Evolutionary conservation across 1,284 basidiomycete genomes (phyloP).

Genomic region (Fomitopsis betulina): DNA sequence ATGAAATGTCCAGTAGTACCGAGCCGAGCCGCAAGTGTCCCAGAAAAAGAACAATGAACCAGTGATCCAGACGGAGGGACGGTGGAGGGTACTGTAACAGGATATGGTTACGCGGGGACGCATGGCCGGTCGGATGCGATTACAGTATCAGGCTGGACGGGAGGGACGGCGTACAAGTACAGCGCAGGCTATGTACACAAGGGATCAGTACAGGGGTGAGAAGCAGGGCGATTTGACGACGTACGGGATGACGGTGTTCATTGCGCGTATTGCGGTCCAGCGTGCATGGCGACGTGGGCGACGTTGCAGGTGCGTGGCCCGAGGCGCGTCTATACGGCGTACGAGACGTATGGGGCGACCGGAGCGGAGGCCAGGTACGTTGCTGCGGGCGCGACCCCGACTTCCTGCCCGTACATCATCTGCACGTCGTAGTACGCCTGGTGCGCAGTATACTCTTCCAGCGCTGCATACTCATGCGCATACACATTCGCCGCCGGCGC

Average conservation of each 20-base stretch:
- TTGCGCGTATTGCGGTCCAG: no score
- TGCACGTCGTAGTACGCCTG: background rate
- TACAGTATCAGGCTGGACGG: background rate
- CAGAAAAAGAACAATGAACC: background rate
- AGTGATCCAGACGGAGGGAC: background rate
- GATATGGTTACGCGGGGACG: background rate
- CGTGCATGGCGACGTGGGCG: no score
- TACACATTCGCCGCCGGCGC: background rate
- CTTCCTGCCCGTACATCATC: background rate
- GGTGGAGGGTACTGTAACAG: background rate
- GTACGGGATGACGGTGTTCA: background rate
- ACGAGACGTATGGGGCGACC: background rate
- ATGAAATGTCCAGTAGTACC: background rate
- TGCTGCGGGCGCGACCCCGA: background rate
- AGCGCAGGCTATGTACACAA: background rate
- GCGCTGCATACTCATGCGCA: background rate
- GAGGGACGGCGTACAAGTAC: background rate
- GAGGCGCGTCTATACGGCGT: background rate
- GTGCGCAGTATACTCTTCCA: background rate
- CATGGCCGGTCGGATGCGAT: background rate
- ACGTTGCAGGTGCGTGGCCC: background rate
- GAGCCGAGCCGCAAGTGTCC: slow-evolving; percentile 1
- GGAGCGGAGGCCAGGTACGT: background rate
- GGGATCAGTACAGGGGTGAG: background rate
- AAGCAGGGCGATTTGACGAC: background rate